phyloP scores from a whole-genome alignment of 2,329 filamentous ascomycete species.

The Bipolaris gigantea region DNA sequence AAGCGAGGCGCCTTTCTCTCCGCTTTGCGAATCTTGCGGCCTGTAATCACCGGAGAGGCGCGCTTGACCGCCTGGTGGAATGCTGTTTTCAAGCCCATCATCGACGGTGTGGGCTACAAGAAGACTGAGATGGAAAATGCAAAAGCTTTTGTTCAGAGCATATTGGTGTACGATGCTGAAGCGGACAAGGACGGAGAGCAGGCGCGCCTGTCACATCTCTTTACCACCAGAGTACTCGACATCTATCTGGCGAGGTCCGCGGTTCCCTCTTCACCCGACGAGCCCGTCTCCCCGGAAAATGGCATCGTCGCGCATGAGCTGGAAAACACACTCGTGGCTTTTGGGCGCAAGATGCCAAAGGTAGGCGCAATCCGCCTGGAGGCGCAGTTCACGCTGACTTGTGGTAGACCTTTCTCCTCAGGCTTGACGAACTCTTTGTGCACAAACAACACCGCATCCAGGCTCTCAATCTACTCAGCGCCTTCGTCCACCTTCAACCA shows the following conservation, averaged over 20 bases:
- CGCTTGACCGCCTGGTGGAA: conserved; percentile 74
- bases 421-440: conserved; percentile 67
- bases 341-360: conserved; percentile 70
- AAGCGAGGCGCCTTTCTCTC: conserved; percentile 70
- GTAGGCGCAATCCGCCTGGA: conserved; percentile 32
- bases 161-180: conserved; percentile 65
- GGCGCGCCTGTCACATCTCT: conserved; percentile 50
- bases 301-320: conserved; percentile 54
- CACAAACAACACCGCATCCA: conserved; percentile 65
- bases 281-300: conserved; percentile 48
- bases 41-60: conserved; percentile 64
- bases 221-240: conserved; percentile 57
- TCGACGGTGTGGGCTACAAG: conserved; percentile 62
- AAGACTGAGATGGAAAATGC: conserved; percentile 66
- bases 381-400: conserved; percentile 11
- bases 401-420: conserved; percentile 64
- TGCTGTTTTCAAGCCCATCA: conserved; percentile 59
- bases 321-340: conserved; percentile 56
- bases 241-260: conserved; percentile 49
- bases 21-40: conserved; percentile 65
- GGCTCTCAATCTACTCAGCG: conserved; percentile 67
- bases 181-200: conserved; percentile 54
- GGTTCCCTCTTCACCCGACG: conserved; percentile 41
- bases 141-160: conserved; percentile 64
- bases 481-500: conserved; percentile 75